phyloP scores from a whole-genome alignment of 1,139 yeast species.

The Scheffersomyces insectosa region DNA sequence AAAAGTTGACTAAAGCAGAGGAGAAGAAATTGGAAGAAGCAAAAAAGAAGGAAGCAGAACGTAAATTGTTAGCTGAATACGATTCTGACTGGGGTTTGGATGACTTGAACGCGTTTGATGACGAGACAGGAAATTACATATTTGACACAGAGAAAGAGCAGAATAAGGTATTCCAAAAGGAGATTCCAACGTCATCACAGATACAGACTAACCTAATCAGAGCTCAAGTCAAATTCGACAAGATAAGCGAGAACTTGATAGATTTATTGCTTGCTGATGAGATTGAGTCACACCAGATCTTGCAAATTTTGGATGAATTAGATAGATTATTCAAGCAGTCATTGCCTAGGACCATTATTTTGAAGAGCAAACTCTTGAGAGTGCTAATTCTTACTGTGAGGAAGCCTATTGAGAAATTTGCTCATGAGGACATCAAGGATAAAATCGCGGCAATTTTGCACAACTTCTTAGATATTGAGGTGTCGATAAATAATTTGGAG shows the following conservation, averaged over 20 bases:
- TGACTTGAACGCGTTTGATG: constrained; percentile 21
- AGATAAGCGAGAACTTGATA: constrained; percentile 19
- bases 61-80: constrained; percentile 20
- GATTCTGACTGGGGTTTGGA: constrained; percentile 51
- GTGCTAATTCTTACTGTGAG: constrained; percentile 34
- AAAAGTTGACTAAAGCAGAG: constrained; percentile 11
- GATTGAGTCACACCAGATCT: constrained; percentile 11
- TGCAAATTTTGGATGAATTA: constrained; percentile 17
- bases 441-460: constrained; percentile 12
- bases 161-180: constrained; percentile 19
- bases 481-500: not conserved
- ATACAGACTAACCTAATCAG: constrained; percentile 19
- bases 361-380: constrained; percentile 34
- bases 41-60: constrained; percentile 23
- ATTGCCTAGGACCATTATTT: constrained; percentile 31
- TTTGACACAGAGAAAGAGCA: constrained; percentile 37
- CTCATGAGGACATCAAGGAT: constrained; percentile 18
- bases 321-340: constrained; percentile 17
- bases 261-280: constrained; percentile 16
- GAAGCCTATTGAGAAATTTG: constrained; percentile 22
- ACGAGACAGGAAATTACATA: constrained; percentile 33
- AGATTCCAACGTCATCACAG: constrained; percentile 25
- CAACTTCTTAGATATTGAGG: not conserved
- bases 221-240: constrained; percentile 19
- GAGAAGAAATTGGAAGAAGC: constrained; percentile 17